Evolutionary conservation across 2,329 filamentous ascomycete species (phyloP), one percentile per base, ranked within the genome.

Genomic region (Zasmidium cellare): DNA sequence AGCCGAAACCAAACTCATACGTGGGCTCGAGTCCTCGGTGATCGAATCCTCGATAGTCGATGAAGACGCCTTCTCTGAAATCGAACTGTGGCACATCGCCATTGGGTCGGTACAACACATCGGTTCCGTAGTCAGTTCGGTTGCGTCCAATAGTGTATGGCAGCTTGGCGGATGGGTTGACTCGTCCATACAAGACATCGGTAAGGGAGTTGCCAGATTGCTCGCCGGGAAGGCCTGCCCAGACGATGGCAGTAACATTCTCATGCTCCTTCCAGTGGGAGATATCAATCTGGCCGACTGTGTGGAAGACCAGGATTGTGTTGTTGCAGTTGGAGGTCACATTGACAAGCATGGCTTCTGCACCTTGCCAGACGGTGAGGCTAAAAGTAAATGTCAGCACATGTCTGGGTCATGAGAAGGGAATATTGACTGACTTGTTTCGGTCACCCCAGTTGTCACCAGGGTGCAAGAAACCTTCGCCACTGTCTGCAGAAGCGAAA

Each of bases 261-360:
- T 89, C 86, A 11, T 90, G 77, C 53, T 93, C 85, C 62, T 93
- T 86, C 87, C 90, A 96, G 20, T 84, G 79, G 64, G 96, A 91
- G 54, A 96, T 74, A 2, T 92, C 76, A 2, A 96, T 85, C 0
- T 92, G 90, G 35, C 93, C 93, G 19, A 96, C 90, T 0, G 90
- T 84, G 70, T 97, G 92, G 2, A 96, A 81, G 3, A 97, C 86
- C 1, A 96, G 92, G n/a, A 97, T 79, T 0, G 92, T 89, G 35
- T 83, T 80, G 18, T 61, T 65, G 59, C 68, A 69, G 46, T 69
- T 60, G 3, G 55, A 53, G n/a, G 69, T 68, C 18, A 71, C 63
- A 52, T 68, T 69, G 12, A 38, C 57, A n/a, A 71, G 59, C 18
- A 71, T 64, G 9, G 55, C 59, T 23, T 67, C 63, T 12, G 65